A percentile compares a stretch with the other conserved stretches of the same genome.
Evolutionary conservation across 208 protist genomes (phyloP).

Genomic region (Acanthamoeba triangularis): DNA sequence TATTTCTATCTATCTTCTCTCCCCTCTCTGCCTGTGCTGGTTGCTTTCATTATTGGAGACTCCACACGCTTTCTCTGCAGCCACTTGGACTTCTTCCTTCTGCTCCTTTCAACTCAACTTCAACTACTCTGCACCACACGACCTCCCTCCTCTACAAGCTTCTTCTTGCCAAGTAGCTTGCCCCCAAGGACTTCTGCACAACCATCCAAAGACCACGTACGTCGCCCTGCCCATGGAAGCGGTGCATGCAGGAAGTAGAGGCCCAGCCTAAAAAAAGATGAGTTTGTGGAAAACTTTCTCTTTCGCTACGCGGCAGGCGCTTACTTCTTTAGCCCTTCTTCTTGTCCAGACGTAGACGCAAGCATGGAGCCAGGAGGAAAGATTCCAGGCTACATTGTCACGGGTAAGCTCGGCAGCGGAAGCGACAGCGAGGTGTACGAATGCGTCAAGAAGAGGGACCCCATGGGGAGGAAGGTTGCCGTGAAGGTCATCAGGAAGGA

Average conservation of each 20-base stretch:
- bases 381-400: not conserved
- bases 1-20: not conserved
- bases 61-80: not conserved
- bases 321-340: too few relatives aligned
- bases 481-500: constrained; percentile 50
- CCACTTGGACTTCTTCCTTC: too few relatives aligned
- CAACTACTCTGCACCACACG: too few relatives aligned
- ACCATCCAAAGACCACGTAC: too few relatives aligned
- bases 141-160: too few relatives aligned
- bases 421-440: constrained; percentile 29
- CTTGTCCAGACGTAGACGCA: not conserved
- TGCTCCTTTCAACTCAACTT: too few relatives aligned
- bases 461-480: constrained; percentile 5
- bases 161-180: too few relatives aligned
- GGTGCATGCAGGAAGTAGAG: too few relatives aligned
- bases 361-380: not conserved
- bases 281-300: too few relatives aligned
- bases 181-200: too few relatives aligned
- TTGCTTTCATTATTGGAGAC: not conserved
- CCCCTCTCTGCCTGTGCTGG: not conserved
- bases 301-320: not conserved
- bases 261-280: too few relatives aligned
- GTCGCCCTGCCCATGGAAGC: too few relatives aligned
- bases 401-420: not conserved
- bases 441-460: not conserved